Evolutionary conservation across 176 grass and related monocot genomes (phyloP), one percentile per base, ranked within the genome.

Genomic region (Triticum timopheevii): DNA sequence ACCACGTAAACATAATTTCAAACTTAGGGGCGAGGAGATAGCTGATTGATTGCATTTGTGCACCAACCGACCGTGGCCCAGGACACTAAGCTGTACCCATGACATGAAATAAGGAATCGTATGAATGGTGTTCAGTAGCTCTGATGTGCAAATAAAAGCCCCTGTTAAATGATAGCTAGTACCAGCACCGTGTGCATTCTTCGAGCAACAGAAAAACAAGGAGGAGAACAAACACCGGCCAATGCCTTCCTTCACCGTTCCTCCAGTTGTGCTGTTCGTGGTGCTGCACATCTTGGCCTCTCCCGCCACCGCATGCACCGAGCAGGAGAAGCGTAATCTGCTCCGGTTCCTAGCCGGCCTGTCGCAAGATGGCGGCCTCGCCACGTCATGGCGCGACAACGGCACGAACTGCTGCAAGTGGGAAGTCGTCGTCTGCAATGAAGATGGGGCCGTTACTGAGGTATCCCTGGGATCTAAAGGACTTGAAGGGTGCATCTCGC

Each of bases 391-490:
- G 82, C 62, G 16, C 16, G 4, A 56, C 25, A 78, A 28, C 3
- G 33, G 50, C 61, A 5, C 22, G 1, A 24, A 79, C 33, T 86
- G 73, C 84, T 86, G 84, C 64, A 0, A 3, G 19, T 86, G 84
- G 84, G 76, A 86, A n/a, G 84, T 74, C 1, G 36, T 79, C 38
- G 0, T 3, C 30, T 79, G 84, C 17, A 39, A 65, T 4, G 42
- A 3, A 45, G 42, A 45, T 3, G 3, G 3, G 11, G 42, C 11
- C 11, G 11, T 45, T 13, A 45, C 42, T 45, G 42, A 45, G 42
- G 42, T 45, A 0, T 45, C 42, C 42, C 42, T 13, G 42, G 42
- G 10, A 45, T 45, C 42, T 45, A 45, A 13, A 45, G 42, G 42
- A 11, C 42, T 45, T 45, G 3, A 45, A 45, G 42, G 42, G 11